These are phyloP conservation scores for Sclerospora graminicola DNA, from an alignment of 352 stramenopile species.

Conservation along the genomic window DNA sequence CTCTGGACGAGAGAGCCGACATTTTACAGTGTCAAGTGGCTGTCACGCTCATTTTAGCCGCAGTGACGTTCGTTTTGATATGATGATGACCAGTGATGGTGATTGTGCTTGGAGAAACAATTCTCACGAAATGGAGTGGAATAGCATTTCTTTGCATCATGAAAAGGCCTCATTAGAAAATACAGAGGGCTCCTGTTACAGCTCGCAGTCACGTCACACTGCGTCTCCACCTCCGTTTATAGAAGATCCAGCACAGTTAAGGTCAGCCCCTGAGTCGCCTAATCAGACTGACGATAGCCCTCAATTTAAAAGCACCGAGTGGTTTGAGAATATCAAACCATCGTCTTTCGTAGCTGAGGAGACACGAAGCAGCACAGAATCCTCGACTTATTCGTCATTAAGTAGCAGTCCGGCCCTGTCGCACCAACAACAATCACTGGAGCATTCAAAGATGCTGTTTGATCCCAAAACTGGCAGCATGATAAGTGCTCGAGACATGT, in stretches of 20 bases:
- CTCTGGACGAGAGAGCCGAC: not conserved
- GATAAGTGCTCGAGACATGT: slow-evolving; percentile 29
- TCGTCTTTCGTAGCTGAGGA: slow-evolving; percentile 3
- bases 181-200: not conserved
- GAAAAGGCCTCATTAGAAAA: slow-evolving; percentile 1
- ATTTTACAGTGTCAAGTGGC: slow-evolving; percentile 1
- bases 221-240: not conserved
- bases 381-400: slow-evolving; percentile 10
- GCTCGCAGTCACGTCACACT: not conserved
- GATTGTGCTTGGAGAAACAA: slow-evolving; percentile 10
- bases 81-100: slow-evolving; percentile 2
- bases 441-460: slow-evolving; percentile 64
- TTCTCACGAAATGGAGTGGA: slow-evolving; percentile 13
- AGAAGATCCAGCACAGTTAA: slow-evolving; percentile 2
- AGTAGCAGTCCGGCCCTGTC: slow-evolving; percentile 5
- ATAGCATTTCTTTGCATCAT: slow-evolving; percentile 1
- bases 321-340: slow-evolving; percentile 6
- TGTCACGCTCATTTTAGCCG: slow-evolving; percentile 18
- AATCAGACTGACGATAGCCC: not conserved
- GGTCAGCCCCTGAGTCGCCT: not conserved
- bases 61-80: slow-evolving; percentile 22
- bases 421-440: slow-evolving; percentile 41
- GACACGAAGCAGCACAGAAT: slow-evolving; percentile 7
- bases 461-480: slow-evolving; percentile 55
- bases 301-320: not conserved